Conservation (phyloP, 805 yeast genomes). For the Cyberlindnera galapagoensis region DNA sequence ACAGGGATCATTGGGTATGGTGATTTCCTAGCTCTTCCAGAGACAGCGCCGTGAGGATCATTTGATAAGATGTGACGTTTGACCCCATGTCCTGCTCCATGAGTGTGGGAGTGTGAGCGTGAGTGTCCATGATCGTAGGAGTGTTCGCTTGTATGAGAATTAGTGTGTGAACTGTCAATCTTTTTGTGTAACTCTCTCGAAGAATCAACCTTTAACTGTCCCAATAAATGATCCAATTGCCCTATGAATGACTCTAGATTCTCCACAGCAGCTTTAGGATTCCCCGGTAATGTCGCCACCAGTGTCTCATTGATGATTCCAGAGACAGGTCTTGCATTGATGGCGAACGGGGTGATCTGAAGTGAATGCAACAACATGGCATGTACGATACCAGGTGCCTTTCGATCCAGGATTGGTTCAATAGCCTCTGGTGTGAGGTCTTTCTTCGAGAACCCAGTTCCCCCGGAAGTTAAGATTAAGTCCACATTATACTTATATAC, state of each 20-base stretch:
- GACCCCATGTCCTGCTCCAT: constrained; percentile 22
- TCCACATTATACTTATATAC: no score
- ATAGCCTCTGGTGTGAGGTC: constrained; percentile 50
- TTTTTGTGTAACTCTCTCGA: constrained; percentile 35
- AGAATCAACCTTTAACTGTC: constrained; percentile 28
- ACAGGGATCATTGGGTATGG: constrained; percentile 44
- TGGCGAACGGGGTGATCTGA: constrained; percentile 40
- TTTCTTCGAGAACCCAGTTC: constrained; percentile 41
- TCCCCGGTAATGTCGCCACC: constrained; percentile 45
- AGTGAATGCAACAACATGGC: constrained; percentile 39
- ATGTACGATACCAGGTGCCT: constrained; percentile 45
- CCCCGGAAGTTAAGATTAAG: constrained; percentile 49
- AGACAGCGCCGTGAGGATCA: constrained; percentile 31
- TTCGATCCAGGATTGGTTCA: constrained; percentile 32
- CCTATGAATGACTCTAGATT: constrained; percentile 33
- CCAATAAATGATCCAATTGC: constrained; percentile 38
- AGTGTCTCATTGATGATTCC: constrained; percentile 34
- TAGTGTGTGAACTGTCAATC: constrained; percentile 8
- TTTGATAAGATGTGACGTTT: constrained; percentile 34
- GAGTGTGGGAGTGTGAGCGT: constrained; percentile 9
- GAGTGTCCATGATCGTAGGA: constrained; percentile 3
- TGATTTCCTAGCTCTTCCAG: constrained; percentile 37
- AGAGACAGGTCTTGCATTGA: constrained; percentile 44
- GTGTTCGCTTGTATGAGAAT: constrained; percentile 6
- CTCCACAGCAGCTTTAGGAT: constrained; percentile 43